These are phyloP conservation scores for Graphilbum fragrans DNA, from an alignment of 2,329 filamentous ascomycete species.

Conservation along the genomic window DNA sequence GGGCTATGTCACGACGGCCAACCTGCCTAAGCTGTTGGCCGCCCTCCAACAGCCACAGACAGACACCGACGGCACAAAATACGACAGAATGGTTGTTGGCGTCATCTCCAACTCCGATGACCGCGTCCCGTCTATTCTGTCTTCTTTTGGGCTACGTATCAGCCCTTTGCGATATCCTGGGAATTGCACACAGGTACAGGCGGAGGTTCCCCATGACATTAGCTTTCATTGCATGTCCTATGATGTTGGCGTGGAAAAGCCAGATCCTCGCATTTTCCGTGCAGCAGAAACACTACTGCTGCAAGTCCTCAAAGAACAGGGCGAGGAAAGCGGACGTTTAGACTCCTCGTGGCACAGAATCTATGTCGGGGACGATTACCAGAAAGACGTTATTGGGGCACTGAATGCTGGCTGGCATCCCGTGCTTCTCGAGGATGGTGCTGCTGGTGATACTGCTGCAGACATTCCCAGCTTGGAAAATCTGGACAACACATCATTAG, in stretches of 20 bases:
- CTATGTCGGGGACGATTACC: slow-evolving; percentile 11
- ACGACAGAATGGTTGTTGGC: slow-evolving; percentile 29
- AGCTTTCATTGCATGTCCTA: slow-evolving; percentile 52
- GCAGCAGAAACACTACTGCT: slow-evolving; percentile 32
- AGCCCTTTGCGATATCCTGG: slow-evolving; percentile 19
- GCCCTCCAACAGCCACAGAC: slow-evolving; percentile 15
- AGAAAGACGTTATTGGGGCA: slow-evolving; percentile 8
- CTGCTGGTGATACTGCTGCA: too few species aligned
- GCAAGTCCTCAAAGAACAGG: background rate
- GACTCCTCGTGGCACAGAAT: slow-evolving; percentile 8
- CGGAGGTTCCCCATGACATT: slow-evolving; percentile 18
- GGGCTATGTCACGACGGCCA: slow-evolving; percentile 36
- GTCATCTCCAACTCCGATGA: slow-evolving; percentile 53
- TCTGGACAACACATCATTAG: background rate
- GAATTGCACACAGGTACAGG: background rate
- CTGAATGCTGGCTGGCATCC: slow-evolving; percentile 9
- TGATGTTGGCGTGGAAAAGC: slow-evolving; percentile 49
- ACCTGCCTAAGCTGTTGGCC: slow-evolving; percentile 31
- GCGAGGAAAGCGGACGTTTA: background rate
- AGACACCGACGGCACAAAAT: background rate
- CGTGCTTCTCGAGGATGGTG: slow-evolving; percentile 1
- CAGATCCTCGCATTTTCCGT: slow-evolving; percentile 40
- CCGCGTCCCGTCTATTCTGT: slow-evolving; percentile 40
- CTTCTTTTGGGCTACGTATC: slow-evolving; percentile 38
- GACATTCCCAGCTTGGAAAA: too few species aligned